phyloP scores from a whole-genome alignment of 2,329 filamentous ascomycete genomes.

The Fusarium zealandicum region DNA sequence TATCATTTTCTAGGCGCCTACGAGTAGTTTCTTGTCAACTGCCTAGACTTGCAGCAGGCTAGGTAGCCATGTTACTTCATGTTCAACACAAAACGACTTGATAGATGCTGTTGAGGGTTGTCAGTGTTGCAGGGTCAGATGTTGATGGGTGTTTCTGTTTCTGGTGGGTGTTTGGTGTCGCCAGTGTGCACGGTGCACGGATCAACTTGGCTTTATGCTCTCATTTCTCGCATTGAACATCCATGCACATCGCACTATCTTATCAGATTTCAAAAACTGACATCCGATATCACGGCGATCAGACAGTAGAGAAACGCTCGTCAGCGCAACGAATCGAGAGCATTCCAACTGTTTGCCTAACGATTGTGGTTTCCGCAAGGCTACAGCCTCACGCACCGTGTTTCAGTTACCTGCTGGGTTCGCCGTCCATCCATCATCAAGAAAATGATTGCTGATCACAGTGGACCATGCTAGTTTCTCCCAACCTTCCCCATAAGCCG shows the following conservation, averaged over 20 bases:
- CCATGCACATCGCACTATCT: not conserved
- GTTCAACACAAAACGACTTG: not conserved
- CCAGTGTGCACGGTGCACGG: constrained; percentile 5
- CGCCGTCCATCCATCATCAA: not conserved
- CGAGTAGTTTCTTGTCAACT: too few relatives aligned
- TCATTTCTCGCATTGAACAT: not conserved
- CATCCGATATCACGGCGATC: not conserved
- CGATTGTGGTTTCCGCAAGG: not conserved
- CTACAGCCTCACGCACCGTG: not conserved
- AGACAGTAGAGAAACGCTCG: not conserved
- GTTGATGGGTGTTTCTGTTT: not conserved
- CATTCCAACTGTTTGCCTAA: not conserved
- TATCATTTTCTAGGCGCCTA: too few relatives aligned
- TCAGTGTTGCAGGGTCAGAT: not conserved
- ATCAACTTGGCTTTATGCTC: not conserved
- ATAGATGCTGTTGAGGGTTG: not conserved
- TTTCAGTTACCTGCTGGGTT: not conserved
- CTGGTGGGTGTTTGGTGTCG: not conserved
- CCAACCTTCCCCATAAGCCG: not conserved
- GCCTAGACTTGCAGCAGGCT: too few relatives aligned
- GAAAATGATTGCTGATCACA: constrained; percentile 1
- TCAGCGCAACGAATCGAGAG: not conserved
- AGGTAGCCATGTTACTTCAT: too few relatives aligned
- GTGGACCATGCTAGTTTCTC: constrained; percentile 7
- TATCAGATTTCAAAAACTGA: not conserved